A percentile compares a stretch with the other conserved stretches of the same genome.
Evolutionary conservation across 371 early-diverging fungal species (phyloP).

Genomic region (Parasitella parasitica): DNA sequence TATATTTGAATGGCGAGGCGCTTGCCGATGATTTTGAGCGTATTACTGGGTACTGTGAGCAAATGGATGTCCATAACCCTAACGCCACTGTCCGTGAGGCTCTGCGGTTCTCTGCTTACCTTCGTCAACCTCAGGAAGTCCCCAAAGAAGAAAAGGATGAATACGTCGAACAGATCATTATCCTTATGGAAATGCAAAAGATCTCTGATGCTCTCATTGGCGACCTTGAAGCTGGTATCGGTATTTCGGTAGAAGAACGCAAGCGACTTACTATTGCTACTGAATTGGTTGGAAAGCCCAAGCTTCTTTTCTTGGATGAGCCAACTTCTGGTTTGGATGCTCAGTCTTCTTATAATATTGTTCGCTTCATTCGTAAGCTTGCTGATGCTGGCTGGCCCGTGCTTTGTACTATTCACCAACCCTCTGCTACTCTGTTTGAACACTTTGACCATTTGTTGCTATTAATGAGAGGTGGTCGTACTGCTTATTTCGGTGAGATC

Average conservation of each 20-base stretch:
- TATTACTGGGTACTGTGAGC: constrained; percentile 82
- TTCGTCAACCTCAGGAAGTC: constrained; percentile 64
- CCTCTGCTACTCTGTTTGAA: constrained; percentile 76
- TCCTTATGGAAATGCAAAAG: constrained; percentile 61
- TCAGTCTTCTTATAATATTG: constrained; percentile 69
- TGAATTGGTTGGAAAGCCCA: constrained; percentile 75
- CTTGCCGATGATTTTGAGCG: constrained; percentile 62
- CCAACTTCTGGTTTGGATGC: constrained; percentile 81
- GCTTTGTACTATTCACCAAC: constrained; percentile 86
- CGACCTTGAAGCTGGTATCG: constrained; percentile 55
- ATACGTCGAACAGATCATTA: constrained; percentile 69
- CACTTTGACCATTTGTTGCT: constrained; percentile 80
- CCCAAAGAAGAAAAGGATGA: constrained; percentile 61
- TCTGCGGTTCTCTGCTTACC: constrained; percentile 67
- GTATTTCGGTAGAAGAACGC: constrained; percentile 65
- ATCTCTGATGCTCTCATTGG: constrained; percentile 61
- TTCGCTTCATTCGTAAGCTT: constrained; percentile 70
- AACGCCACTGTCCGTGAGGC: constrained; percentile 67
- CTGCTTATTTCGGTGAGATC: constrained; percentile 78
- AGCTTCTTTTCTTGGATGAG: constrained; percentile 82
- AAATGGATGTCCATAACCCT: constrained; percentile 77
- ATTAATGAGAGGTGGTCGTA: constrained; percentile 64
- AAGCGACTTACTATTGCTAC: constrained; percentile 68
- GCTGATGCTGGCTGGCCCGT: constrained; percentile 66
- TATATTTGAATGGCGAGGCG: constrained; percentile 61